phyloP scores from a whole-genome alignment of 2,329 filamentous ascomycete species.

The Emmonsia crescens region DNA sequence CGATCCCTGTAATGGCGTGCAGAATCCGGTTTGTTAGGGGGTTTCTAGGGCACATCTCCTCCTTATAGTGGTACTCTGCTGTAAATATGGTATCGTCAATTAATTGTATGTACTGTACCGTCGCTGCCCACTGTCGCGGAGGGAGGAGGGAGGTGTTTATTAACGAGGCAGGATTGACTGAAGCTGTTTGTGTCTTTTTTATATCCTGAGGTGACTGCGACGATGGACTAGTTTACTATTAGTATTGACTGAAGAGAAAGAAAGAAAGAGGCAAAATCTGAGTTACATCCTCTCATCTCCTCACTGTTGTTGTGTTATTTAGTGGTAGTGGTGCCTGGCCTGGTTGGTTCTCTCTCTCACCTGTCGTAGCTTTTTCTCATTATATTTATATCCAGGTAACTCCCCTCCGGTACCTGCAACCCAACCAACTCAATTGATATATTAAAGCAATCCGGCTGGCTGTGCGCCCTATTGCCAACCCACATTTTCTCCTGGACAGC shows the following conservation, averaged over 20 bases:
- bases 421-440: neutral
- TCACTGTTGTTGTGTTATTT: neutral
- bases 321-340: neutral
- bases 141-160: neutral
- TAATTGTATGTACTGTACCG: too few relatives aligned
- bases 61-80: neutral
- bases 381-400: neutral
- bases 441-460: neutral
- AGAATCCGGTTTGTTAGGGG: neutral
- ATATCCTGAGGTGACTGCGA: neutral
- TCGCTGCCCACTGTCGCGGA: neutral
- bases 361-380: neutral
- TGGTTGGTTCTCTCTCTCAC: neutral
- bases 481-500: neutral
- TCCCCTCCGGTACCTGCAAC: neutral
- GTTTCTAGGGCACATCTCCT: neutral
- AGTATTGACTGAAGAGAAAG: neutral
- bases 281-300: neutral
- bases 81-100: neutral
- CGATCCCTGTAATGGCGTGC: neutral
- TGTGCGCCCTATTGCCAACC: neutral
- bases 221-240: too few relatives aligned
- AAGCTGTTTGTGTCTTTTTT: neutral
- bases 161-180: neutral
- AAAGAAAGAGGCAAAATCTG: neutral